phyloP scores from a whole-genome alignment of 352 stramenopile genomes.

The Pythium brachiatum region DNA sequence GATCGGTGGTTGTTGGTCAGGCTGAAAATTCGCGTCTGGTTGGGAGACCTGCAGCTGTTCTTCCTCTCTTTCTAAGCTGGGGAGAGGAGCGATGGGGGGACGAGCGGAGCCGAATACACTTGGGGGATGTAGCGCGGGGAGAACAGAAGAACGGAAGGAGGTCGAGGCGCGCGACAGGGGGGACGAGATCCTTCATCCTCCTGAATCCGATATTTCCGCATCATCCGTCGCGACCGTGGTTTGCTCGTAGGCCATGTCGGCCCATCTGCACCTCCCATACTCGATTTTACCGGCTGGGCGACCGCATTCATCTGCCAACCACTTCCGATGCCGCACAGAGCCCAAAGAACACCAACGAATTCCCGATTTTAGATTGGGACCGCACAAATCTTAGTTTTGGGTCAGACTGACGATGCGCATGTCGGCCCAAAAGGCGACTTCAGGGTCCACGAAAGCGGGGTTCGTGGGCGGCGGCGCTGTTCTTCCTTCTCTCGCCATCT shows the following conservation, averaged over 20 bases:
- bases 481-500: too few species aligned
- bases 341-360: constrained; percentile 17
- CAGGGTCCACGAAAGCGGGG: background rate
- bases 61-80: constrained; percentile 4
- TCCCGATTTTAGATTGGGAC: constrained; percentile 13
- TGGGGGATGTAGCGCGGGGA: constrained; percentile 11
- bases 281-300: background rate
- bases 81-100: background rate
- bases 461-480: too few species aligned
- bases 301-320: constrained; percentile 11
- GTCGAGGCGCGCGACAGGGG: constrained; percentile 21
- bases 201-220: background rate
- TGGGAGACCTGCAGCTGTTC: constrained; percentile 10
- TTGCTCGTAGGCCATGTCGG: background rate
- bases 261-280: background rate
- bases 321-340: background rate
- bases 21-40: constrained; percentile 26
- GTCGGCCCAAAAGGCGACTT: too few species aligned
- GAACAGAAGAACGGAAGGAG: constrained; percentile 7
- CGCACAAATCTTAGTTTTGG: background rate
- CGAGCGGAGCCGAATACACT: constrained; percentile 5
- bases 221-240: background rate
- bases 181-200: constrained; percentile 14
- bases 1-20: constrained; percentile 29
- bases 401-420: background rate